Evolutionary conservation across 2,329 filamentous ascomycete species (phyloP).

Genomic region (Pleochaeta shiraiana): DNA sequence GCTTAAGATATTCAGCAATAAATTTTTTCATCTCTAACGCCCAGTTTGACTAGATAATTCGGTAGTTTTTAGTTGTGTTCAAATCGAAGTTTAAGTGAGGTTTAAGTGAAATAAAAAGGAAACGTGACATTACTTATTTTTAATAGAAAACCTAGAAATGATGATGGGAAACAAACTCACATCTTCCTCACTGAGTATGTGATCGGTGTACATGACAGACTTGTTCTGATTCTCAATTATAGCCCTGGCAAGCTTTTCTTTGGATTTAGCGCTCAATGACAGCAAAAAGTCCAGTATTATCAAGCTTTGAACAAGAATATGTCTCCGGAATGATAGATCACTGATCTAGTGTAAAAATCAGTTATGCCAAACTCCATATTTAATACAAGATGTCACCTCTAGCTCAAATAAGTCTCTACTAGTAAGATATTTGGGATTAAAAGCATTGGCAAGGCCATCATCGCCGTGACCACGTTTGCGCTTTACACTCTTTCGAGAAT

Average conservation of each 20-base stretch:
- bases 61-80: not conserved
- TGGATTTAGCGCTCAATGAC: conserved; percentile 65
- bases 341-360: conserved; percentile 39
- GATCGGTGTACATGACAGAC: conserved; percentile 62
- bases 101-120: not conserved
- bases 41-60: conserved; percentile 48
- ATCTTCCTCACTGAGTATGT: conserved; percentile 62
- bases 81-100: not conserved
- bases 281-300: conserved; percentile 90
- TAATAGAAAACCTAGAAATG: not conserved
- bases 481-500: conserved; percentile 42
- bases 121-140: not conserved
- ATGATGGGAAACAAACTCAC: conserved; percentile 27
- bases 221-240: conserved; percentile 39
- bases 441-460: conserved; percentile 45
- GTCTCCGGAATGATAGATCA: conserved; percentile 80
- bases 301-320: conserved; percentile 85
- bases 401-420: conserved; percentile 90
- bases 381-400: conserved; percentile 33
- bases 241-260: conserved; percentile 50
- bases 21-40: conserved; percentile 51
- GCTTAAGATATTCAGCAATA: conserved; percentile 67
- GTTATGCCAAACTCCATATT: conserved; percentile 7
- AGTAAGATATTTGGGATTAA: conserved; percentile 98
- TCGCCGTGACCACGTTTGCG: conserved; percentile 42